Base-by-base conservation (phyloP, 2,329 filamentous ascomycete species). In the Talaromyces funiculosus region DNA sequence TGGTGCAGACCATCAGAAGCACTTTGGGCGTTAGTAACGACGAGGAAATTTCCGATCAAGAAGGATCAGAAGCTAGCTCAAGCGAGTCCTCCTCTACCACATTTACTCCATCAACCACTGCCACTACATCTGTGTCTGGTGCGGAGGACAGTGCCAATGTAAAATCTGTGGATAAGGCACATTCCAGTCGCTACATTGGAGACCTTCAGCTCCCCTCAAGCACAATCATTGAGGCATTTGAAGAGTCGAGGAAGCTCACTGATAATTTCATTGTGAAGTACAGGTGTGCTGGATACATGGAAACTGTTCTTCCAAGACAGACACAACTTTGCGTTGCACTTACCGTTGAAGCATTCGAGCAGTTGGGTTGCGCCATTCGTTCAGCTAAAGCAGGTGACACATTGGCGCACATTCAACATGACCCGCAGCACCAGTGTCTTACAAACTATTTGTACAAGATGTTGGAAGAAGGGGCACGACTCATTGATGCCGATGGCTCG, bases 281-380 rank as follows among this genome's bases (percentile, higher is more conserved):
- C 26, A 57, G 61, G 4, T 61, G 49, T n/a, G 62, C 60, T 6
- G 62, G 63, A 33, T 71, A 69, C 43, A 53, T 66, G 12, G 61
- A 68, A 4, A 63, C 57, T 1, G 64, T 72, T 1, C 53, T 67
- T 37, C 69, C 68, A 0, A 60, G 57, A 35, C 61, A 64, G 37
- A 69, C 65, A 5, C n/a, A 62, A 47, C 59, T 67, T 1, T 67
- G 64, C 18, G 51, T 64, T 18, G 63, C 63, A 38, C 61, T 61
- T 14, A 65, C 58, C 10, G 42, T 73, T 5, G 72, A 76, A 43
- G 70, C 71, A 3, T 71, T 73, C 29, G 66, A 70, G 24, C 31
- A 73, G 62, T 66, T 74, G 0, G 73, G 73, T 3, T 68, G 64
- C 18, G 26, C 14, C 12, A 53, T 66, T 18, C 45, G 61, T 3